Percentiles rank a stretch among this genome's conserved stretches.
Evolutionary conservation across 2,329 filamentous ascomycete species (phyloP).

Genomic region (Ustulina deusta): DNA sequence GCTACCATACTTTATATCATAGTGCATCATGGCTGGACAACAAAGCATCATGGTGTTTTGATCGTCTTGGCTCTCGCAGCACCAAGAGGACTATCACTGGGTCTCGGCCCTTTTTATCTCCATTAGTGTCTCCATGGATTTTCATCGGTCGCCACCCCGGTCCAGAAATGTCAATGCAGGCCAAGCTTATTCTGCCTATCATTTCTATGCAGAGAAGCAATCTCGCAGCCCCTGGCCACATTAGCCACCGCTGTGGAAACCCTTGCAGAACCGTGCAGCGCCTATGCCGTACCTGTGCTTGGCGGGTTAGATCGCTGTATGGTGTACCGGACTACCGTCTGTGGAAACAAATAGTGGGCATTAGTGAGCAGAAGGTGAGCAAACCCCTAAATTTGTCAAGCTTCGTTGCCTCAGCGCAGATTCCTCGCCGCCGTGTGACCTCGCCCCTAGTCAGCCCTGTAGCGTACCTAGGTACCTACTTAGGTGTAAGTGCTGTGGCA

Average conservation of each 20-base stretch:
- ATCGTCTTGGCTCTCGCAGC: slow-evolving; percentile 20
- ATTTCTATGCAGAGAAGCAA: slow-evolving; percentile 33
- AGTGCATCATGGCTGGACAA: neutral
- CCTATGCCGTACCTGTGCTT: slow-evolving; percentile 11
- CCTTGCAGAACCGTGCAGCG: slow-evolving; percentile 8
- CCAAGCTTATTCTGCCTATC: slow-evolving; percentile 25
- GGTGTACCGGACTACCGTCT: no score
- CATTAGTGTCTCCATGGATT: slow-evolving; percentile 6
- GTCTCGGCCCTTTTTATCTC: slow-evolving; percentile 31
- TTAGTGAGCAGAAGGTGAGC: slow-evolving; percentile 29
- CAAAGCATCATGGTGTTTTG: slow-evolving; percentile 9
- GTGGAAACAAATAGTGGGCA: slow-evolving; percentile 7
- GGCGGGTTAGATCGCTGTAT: slow-evolving; percentile 29
- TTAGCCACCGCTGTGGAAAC: slow-evolving; percentile 27
- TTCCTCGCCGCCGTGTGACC: slow-evolving; percentile 37
- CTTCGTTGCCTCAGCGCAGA: slow-evolving; percentile 29
- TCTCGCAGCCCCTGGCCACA: slow-evolving; percentile 34
- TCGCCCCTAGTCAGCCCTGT: slow-evolving; percentile 34
- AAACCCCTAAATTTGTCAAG: slow-evolving; percentile 38
- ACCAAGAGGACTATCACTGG: slow-evolving; percentile 22
- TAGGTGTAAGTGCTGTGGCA: neutral
- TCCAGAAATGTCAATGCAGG: slow-evolving; percentile 27
- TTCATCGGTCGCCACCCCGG: slow-evolving; percentile 20
- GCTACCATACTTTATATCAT: neutral
- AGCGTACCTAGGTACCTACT: neutral